Base-by-base conservation (phyloP, 345 rosid species). In the Chamaenerion angustifolium region DNA sequence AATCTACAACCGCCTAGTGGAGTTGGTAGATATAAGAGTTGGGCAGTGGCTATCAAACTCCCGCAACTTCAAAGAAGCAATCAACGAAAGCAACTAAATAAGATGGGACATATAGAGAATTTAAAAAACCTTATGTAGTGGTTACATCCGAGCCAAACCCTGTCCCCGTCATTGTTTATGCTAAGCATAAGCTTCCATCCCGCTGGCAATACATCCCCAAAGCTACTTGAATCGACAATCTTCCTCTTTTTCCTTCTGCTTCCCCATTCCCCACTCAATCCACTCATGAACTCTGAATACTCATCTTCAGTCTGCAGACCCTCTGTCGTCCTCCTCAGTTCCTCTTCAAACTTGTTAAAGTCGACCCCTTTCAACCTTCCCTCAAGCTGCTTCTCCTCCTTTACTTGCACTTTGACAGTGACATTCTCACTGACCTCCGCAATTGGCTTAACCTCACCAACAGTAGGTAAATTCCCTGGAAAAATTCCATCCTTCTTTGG, bases 151-250 rank as follows among this genome's bases (percentile, higher is more conserved):
- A 83, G 53, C 84, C 74, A 81, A 31, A 61, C 1, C 47, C 23
- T 63, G 23, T 49, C 56, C 18, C 59, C 76, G 54, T 71, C 71
- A 76, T 54, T 78, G 65, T 73, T 77, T 42, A 80, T 47, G 51
- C 66, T 76, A 54, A 83, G 76, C 71, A 75, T 55, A 56, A 87
- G 77, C 70, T 64, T 87, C 95, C 95, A 87, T 11, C 84, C 82
- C 14, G 13, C 46, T 1, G 84, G 93, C 63, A 83, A 63, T 45
- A 44, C 60, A 56, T 75, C 57, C 25, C 93, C 88, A 4, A 63
- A 77, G 31, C 60, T 54, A 48, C 66, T 56, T 1, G 96, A 86
- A 46, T 71, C 63, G 25, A 81, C 77, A 61, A 81, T 58, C 71
- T 64, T 79, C 70, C 73, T 74, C 78, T 76, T 83, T 76, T 77